A percentile compares a stretch with the other conserved stretches of the same genome.
phyloP scores from a whole-genome alignment of 129 eudicot genomes.

The Helianthus annuus region DNA sequence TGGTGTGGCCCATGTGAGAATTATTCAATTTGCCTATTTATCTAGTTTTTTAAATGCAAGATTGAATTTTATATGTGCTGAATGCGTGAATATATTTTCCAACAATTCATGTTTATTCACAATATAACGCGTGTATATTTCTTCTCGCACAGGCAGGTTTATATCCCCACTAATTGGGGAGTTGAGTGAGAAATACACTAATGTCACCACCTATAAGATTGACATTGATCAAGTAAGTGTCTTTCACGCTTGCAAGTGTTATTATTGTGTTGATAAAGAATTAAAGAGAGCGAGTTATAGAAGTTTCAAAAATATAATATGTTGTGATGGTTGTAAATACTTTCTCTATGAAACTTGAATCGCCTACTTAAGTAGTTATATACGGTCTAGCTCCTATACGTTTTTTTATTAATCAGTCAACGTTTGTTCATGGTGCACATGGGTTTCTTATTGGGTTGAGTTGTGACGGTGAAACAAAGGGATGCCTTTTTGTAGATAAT shows the following conservation, averaged over 20 bases:
- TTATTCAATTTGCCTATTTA: neutral
- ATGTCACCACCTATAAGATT: conserved; percentile 80
- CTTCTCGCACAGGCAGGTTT: conserved; percentile 59
- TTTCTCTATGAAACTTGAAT: no score
- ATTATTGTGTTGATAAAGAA: neutral
- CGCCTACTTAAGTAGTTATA: no score
- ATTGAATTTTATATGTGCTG: conserved; percentile 4
- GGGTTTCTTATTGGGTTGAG: no score
- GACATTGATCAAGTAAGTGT: conserved; percentile 77
- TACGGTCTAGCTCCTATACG: no score
- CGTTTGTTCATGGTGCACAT: no score
- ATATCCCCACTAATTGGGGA: conserved; percentile 75
- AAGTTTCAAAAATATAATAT: no score
- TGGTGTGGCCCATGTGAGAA: conserved; percentile 98
- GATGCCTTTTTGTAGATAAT: no score
- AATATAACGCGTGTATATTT: neutral
- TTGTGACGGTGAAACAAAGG: no score
- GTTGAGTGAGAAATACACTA: conserved; percentile 76
- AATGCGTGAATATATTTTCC: neutral
- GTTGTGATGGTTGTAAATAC: no score
- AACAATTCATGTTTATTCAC: neutral
- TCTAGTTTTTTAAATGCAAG: neutral
- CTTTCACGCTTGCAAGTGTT: conserved; percentile 12
- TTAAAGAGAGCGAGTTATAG: no score
- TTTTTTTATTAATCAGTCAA: no score